Evolutionary conservation across 495 filamentous ascomycete species (phyloP).

Genomic region (Penicillium paradoxum): DNA sequence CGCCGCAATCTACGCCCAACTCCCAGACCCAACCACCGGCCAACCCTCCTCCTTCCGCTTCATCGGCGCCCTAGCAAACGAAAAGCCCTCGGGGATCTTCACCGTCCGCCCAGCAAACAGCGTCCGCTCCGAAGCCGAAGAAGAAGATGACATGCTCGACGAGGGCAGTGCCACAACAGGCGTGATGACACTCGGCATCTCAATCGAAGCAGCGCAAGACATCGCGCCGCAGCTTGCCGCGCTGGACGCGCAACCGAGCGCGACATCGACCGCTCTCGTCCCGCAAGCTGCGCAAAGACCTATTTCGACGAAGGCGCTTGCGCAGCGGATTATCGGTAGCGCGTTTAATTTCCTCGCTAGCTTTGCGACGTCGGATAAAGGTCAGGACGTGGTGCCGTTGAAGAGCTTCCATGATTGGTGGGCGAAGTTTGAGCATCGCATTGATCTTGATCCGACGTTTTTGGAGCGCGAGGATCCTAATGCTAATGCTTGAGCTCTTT

Average conservation of each 20-base stretch:
- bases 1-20: conserved; percentile 82
- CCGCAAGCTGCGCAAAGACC: conserved; percentile 23
- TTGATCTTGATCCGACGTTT: conserved; percentile 83
- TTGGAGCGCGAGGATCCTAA: conserved; percentile 69
- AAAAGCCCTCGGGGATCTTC: conserved; percentile 88
- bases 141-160: conserved; percentile 44
- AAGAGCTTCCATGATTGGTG: conserved; percentile 96
- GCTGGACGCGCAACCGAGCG: conserved; percentile 39
- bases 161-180: conserved; percentile 27
- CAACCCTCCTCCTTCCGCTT: conserved; percentile 60
- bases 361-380: conserved; percentile 61
- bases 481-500: conserved; percentile 14
- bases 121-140: conserved; percentile 27
- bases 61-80: conserved; percentile 80
- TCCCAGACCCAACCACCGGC: conserved; percentile 42
- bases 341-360: conserved; percentile 96
- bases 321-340: conserved; percentile 89
- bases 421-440: conserved; percentile 87
- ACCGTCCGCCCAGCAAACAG: conserved; percentile 43
- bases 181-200: conserved; percentile 70
- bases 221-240: conserved; percentile 65
- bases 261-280: conserved; percentile 25
- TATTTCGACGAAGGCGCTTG: conserved; percentile 66
- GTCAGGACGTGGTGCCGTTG: conserved; percentile 79
- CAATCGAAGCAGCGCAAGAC: conserved; percentile 66